Evolutionary conservation across 192 early-diverging fungal species (phyloP).

Genomic region (Linnemannia hyalina): DNA sequence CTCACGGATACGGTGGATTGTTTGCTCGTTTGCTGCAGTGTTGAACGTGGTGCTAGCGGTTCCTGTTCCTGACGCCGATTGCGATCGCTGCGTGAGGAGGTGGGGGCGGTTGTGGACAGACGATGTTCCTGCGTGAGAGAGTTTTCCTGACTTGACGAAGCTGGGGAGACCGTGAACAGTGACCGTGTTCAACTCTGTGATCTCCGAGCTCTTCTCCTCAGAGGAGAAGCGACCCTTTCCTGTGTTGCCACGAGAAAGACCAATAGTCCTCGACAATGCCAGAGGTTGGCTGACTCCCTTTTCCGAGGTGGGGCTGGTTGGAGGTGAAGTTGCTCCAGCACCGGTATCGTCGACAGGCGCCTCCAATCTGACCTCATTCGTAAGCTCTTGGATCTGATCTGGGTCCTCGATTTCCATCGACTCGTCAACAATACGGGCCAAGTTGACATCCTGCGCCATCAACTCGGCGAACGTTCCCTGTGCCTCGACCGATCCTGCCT

Average conservation of each 20-base stretch:
- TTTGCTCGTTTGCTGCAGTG: constrained; percentile 53
- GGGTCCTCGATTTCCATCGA: constrained; percentile 72
- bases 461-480: constrained; percentile 73
- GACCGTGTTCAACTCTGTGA: constrained; percentile 15
- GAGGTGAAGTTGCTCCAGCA: not conserved
- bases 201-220: not conserved
- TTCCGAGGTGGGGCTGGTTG: constrained; percentile 13
- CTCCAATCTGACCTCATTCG: constrained; percentile 56
- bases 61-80: constrained; percentile 33
- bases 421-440: constrained; percentile 74
- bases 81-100: constrained; percentile 41
- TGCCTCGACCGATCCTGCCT: constrained; percentile 62
- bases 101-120: constrained; percentile 35
- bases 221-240: constrained; percentile 24
- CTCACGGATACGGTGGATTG: constrained; percentile 68
- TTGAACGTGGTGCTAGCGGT: constrained; percentile 27
- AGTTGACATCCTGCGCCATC: constrained; percentile 72
- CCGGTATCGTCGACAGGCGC: constrained; percentile 52
- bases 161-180: constrained; percentile 25
- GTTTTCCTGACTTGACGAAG: constrained; percentile 12
- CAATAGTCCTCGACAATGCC: constrained; percentile 27
- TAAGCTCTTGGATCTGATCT: constrained; percentile 59
- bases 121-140: not conserved
- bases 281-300: constrained; percentile 21
- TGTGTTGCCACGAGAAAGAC: constrained; percentile 11